Percentiles rank a stretch among this genome's conserved stretches.
Conservation (phyloP, 225 moss, liverwort and hornwort species). For the Anthoceros angustus region DNA sequence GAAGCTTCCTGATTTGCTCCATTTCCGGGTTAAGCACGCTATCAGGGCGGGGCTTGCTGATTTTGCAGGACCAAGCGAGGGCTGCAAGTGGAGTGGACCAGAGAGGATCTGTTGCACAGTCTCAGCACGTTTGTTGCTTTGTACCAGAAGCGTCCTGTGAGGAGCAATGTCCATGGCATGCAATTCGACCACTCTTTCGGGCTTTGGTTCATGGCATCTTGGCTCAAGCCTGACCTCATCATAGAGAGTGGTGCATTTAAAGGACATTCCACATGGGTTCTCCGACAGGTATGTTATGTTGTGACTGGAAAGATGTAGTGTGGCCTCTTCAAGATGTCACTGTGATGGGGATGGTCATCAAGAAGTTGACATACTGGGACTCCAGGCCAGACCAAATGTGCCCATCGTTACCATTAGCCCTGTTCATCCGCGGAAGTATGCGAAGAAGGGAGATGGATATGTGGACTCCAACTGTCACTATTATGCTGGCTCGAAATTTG, state of each 20-base stretch:
- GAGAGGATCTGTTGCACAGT: not conserved
- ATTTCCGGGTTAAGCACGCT: not conserved
- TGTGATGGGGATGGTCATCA: too few relatives aligned
- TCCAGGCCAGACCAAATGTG: slow-evolving; percentile 9
- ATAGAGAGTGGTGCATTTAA: slow-evolving; percentile 7
- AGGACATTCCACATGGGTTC: slow-evolving; percentile 15
- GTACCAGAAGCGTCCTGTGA: slow-evolving; percentile 4
- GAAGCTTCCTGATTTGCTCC: not conserved
- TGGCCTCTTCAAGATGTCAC: too few relatives aligned
- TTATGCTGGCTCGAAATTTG: slow-evolving; percentile 12
- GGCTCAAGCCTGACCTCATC: slow-evolving; percentile 5
- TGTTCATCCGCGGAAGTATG: slow-evolving; percentile 13
- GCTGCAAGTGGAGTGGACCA: not conserved
- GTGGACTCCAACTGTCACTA: slow-evolving; percentile 21
- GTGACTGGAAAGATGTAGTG: not conserved
- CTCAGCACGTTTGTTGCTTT: not conserved
- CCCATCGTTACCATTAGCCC: slow-evolving; percentile 20
- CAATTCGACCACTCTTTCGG: slow-evolving; percentile 19
- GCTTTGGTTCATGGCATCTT: slow-evolving; percentile 18
- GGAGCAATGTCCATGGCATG: slow-evolving; percentile 12
- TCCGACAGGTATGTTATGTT: not conserved
- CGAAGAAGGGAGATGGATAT: slow-evolving; percentile 11
- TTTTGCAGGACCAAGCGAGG: not conserved
- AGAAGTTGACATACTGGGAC: too few relatives aligned
- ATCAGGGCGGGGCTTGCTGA: too few relatives aligned